Conservation (phyloP, 495 filamentous ascomycete species). For the Friedmanniomyces simplex region DNA sequence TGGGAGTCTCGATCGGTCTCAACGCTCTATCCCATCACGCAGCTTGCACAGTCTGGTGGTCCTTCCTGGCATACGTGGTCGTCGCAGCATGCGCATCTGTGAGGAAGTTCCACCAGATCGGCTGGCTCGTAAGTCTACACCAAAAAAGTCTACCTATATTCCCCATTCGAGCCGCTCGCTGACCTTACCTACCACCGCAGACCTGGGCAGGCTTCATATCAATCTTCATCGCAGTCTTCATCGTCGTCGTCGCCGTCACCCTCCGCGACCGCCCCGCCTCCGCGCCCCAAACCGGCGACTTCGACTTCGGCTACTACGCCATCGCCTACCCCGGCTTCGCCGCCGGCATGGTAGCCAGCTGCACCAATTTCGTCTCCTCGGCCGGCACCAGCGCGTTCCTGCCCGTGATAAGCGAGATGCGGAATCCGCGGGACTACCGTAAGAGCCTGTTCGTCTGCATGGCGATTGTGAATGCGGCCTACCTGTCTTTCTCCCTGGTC, state of each 20-base stretch:
- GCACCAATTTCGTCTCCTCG: conserved; percentile 30
- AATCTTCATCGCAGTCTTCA: conserved; percentile 23
- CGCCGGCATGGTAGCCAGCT: conserved; percentile 24
- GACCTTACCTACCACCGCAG: no score
- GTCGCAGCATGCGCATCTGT: conserved; percentile 8
- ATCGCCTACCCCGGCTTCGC: conserved; percentile 31
- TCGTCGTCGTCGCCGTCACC: conserved; percentile 25
- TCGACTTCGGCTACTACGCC: conserved; percentile 21
- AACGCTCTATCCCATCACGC: conserved; percentile 42
- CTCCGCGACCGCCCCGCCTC: conserved; percentile 27
- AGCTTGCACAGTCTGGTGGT: conserved; percentile 39
- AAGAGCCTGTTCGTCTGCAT: conserved; percentile 29
- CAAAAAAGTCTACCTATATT: background rate
- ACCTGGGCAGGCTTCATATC: conserved; percentile 16
- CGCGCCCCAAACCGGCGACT: conserved; percentile 32
- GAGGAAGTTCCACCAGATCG: conserved; percentile 18
- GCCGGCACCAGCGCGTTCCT: conserved; percentile 16
- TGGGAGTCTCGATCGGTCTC: conserved; percentile 40
- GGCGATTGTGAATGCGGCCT: conserved; percentile 26
- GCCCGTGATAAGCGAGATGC: conserved; percentile 26
- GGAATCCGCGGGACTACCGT: conserved; percentile 27
- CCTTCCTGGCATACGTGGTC: conserved; percentile 25
- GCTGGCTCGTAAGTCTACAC: conserved; percentile 3
- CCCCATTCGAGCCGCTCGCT: no score
- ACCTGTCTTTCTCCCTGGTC: conserved; percentile 28